These are phyloP conservation scores for Begonia peltatifolia DNA, from an alignment of 306 rosid genomes.

Conservation along the genomic window DNA sequence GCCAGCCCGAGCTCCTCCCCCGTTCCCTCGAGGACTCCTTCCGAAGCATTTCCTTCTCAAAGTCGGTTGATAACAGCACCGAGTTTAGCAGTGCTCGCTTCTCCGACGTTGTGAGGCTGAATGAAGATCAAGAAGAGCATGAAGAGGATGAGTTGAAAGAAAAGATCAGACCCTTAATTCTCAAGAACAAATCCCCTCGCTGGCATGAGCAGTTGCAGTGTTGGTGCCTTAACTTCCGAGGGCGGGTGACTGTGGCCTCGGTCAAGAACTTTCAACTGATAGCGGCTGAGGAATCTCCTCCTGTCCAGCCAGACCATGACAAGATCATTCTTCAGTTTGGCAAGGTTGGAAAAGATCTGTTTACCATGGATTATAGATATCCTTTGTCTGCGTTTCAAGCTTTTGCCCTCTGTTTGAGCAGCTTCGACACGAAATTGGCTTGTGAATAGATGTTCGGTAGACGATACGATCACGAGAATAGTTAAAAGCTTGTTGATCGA, in stretches of 20 bases:
- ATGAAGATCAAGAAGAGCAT: slow-evolving; percentile 11
- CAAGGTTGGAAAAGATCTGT: slow-evolving; percentile 75
- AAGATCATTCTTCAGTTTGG: slow-evolving; percentile 78
- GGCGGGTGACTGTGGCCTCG: slow-evolving; percentile 75
- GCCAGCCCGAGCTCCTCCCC: slow-evolving; percentile 60
- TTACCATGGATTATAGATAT: slow-evolving; percentile 80
- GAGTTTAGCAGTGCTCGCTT: slow-evolving; percentile 69
- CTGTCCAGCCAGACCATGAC: slow-evolving; percentile 53
- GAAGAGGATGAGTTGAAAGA: slow-evolving; percentile 20
- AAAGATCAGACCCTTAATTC: slow-evolving; percentile 53
- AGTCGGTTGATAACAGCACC: slow-evolving; percentile 37
- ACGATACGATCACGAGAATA: too few species aligned
- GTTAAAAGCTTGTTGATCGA: too few species aligned
- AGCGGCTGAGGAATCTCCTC: slow-evolving; percentile 49
- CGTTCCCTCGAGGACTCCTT: slow-evolving; percentile 56
- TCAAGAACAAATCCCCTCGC: slow-evolving; percentile 84
- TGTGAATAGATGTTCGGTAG: slow-evolving; percentile 44
- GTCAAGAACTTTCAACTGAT: slow-evolving; percentile 82
- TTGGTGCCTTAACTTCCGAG: slow-evolving; percentile 84
- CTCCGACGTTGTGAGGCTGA: slow-evolving; percentile 44
- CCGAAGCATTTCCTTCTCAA: slow-evolving; percentile 62
- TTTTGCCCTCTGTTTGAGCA: slow-evolving; percentile 69
- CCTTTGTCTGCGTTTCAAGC: slow-evolving; percentile 89
- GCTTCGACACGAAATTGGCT: slow-evolving; percentile 85
- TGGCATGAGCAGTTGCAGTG: slow-evolving; percentile 87